A percentile compares a stretch with the other conserved stretches of the same genome.
Evolutionary conservation across 108 stramenopile species (phyloP).

Genomic region (Epithemia pelagica): DNA sequence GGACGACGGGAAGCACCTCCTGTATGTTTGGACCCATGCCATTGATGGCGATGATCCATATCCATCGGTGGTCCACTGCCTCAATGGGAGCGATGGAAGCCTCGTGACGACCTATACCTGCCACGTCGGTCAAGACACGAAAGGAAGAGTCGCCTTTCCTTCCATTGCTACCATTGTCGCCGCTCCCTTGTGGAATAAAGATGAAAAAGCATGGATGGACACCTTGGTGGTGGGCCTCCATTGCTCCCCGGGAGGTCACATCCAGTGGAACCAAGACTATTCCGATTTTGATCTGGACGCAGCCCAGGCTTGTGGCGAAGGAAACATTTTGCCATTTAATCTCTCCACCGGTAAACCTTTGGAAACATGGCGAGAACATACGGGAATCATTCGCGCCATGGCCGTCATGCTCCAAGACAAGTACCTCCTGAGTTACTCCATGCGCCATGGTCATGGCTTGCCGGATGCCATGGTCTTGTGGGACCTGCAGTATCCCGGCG

Average conservation of each 20-base stretch:
- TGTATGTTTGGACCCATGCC: background rate
- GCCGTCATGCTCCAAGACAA: conserved; percentile 11
- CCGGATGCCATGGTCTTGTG: conserved; percentile 23
- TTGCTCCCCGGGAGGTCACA: conserved; percentile 5
- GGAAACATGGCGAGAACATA: conserved; percentile 22
- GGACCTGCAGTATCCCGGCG: conserved; percentile 18
- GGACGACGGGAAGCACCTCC: background rate
- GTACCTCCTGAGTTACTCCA: conserved; percentile 17
- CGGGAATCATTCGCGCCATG: conserved; percentile 25
- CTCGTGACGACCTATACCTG: no score
- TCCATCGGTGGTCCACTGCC: no score
- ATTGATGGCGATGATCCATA: no score
- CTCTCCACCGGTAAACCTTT: no score
- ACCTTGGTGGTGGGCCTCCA: conserved; percentile 34
- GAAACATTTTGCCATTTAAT: conserved; percentile 32
- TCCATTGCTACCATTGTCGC: no score
- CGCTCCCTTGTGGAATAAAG: no score
- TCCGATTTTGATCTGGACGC: conserved; percentile 20
- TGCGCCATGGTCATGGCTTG: conserved; percentile 12
- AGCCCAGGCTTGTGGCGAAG: conserved; percentile 14
- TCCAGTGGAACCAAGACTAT: conserved; percentile 12
- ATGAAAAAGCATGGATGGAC: conserved; percentile 9
- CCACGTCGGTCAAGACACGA: no score
- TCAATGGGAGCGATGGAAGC: no score
- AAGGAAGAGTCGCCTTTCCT: no score